A percentile compares a stretch with the other conserved stretches of the same genome.
Evolutionary conservation across 148 eudicot species (phyloP).

Genomic region (Chenopodium quinoa): DNA sequence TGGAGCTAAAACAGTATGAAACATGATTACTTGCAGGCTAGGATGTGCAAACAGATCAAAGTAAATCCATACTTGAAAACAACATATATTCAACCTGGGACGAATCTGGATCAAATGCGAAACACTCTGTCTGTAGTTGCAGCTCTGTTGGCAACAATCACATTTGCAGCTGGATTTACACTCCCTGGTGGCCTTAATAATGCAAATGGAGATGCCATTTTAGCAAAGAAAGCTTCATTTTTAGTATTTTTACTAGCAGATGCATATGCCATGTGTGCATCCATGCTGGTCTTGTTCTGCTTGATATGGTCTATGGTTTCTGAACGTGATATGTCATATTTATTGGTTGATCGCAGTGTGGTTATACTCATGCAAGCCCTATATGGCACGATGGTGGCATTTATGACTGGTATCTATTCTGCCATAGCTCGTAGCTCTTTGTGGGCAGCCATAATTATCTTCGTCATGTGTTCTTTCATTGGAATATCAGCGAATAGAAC

Average conservation of each 20-base stretch:
- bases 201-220: not conserved
- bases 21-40: not conserved
- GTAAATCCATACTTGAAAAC: slow-evolving; percentile 3
- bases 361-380: slow-evolving; percentile 4
- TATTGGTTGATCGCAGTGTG: slow-evolving; percentile 14
- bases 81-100: not conserved
- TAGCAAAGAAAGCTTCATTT: not conserved
- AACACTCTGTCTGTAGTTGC: slow-evolving; percentile 23
- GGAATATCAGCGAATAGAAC: not conserved
- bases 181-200: slow-evolving; percentile 19
- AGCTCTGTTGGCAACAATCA: slow-evolving; percentile 26
- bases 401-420: slow-evolving; percentile 13
- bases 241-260: not conserved
- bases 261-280: slow-evolving; percentile 1
- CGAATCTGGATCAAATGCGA: slow-evolving; percentile 11
- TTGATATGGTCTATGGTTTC: slow-evolving; percentile 10
- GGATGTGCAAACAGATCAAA: slow-evolving; percentile 6
- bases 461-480: slow-evolving; percentile 9
- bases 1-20: no score
- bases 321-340: not conserved
- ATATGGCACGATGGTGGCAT: slow-evolving; percentile 1
- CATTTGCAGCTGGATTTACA: slow-evolving; percentile 29
- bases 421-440: not conserved
- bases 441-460: slow-evolving; percentile 17
- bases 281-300: not conserved